A percentile compares a stretch with the other conserved stretches of the same genome.
Conservation (phyloP, 805 yeast genomes). For the Wickerhamomyces xylosicus region DNA sequence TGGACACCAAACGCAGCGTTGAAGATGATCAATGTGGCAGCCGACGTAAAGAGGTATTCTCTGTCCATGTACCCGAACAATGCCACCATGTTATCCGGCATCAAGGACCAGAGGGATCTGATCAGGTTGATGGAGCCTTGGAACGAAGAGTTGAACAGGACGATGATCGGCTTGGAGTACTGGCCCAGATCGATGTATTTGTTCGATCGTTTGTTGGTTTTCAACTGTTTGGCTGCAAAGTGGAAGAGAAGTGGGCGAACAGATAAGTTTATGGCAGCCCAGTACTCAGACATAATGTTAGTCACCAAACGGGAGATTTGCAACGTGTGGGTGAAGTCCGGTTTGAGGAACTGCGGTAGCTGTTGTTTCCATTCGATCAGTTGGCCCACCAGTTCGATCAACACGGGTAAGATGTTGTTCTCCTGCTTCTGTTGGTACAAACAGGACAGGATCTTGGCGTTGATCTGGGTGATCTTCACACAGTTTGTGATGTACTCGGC, state of each 20-base stretch:
- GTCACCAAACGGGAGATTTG: conserved; percentile 57
- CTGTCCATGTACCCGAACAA: conserved; percentile 82
- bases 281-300: conserved; percentile 73
- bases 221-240: conserved; percentile 59
- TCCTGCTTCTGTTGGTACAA: conserved; percentile 70
- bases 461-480: conserved; percentile 69
- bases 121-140: conserved; percentile 75
- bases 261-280: conserved; percentile 73
- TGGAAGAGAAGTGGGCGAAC: conserved; percentile 71
- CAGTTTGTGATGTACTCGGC: conserved; percentile 70
- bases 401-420: conserved; percentile 63
- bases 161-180: conserved; percentile 58
- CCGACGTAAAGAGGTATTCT: conserved; percentile 68
- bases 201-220: conserved; percentile 33
- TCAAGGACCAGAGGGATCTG: conserved; percentile 61
- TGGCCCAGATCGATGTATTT: conserved; percentile 54
- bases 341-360: conserved; percentile 53
- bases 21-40: conserved; percentile 62
- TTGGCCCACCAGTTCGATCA: conserved; percentile 58
- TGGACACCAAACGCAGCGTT: conserved; percentile 78
- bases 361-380: conserved; percentile 58
- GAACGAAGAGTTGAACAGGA: conserved; percentile 63
- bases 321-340: conserved; percentile 48
- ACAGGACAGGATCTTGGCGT: conserved; percentile 60
- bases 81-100: conserved; percentile 77